Conservation (phyloP, 2,329 filamentous ascomycete genomes). For the Aspergillus pseudoterreus region DNA sequence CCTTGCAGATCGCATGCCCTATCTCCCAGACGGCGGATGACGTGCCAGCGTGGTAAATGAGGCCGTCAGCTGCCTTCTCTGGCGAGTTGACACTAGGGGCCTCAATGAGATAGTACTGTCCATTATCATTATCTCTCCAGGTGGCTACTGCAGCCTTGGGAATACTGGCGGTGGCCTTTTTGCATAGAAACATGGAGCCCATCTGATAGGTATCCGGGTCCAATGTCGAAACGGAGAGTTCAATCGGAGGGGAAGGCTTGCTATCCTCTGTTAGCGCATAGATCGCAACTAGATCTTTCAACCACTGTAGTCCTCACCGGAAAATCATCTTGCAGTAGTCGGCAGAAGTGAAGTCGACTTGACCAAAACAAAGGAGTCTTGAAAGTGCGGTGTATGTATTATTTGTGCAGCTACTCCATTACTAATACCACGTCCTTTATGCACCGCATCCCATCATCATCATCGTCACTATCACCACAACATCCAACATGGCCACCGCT, state of each 20-base stretch:
- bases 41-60: conserved; percentile 8
- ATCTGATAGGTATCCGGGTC: conserved; percentile 6
- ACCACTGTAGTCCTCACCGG: too few species aligned
- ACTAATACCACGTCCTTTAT: too few species aligned
- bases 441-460: too few species aligned
- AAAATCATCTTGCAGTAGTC: too few species aligned
- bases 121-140: conserved; percentile 3
- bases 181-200: conserved; percentile 6
- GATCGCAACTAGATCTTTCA: too few species aligned
- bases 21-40: conserved; percentile 11
- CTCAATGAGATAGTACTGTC: background rate
- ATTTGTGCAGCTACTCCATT: too few species aligned
- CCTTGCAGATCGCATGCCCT: conserved; percentile 11
- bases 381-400: too few species aligned
- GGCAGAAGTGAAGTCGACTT: too few species aligned
- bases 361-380: too few species aligned
- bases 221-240: background rate
- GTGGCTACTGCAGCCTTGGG: conserved; percentile 1
- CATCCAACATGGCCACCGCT: background rate
- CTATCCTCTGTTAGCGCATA: background rate
- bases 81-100: background rate
- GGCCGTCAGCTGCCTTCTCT: background rate
- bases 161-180: conserved; percentile 1
- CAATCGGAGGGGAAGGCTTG: background rate
- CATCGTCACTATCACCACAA: background rate